These are phyloP conservation scores for Skeletonema costatum DNA, from an alignment of 108 stramenopile genomes.

Conservation along the genomic window DNA sequence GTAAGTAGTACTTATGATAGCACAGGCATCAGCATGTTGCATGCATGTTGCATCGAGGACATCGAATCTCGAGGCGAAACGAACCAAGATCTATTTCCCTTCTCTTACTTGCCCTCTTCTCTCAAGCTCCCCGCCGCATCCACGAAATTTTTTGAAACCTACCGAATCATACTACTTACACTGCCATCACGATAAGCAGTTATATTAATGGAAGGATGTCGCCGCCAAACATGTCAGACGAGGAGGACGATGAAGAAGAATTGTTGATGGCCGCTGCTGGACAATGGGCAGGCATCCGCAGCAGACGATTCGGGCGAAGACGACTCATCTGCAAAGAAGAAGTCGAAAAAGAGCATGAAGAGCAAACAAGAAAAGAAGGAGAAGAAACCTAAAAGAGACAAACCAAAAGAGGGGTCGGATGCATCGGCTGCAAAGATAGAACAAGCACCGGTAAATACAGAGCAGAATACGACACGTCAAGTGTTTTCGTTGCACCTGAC, in stretches of 20 bases:
- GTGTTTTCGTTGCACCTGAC: slow-evolving; percentile 73
- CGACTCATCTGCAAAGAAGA: background rate
- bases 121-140: too few relatives aligned
- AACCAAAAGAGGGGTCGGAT: background rate
- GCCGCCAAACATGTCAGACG: slow-evolving; percentile 3
- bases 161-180: background rate
- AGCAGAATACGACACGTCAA: slow-evolving; percentile 1
- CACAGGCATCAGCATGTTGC: too few relatives aligned
- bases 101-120: too few relatives aligned
- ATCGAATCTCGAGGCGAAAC: too few relatives aligned
- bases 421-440: background rate
- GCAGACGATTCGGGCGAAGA: background rate
- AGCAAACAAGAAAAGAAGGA: background rate
- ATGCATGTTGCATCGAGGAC: too few relatives aligned
- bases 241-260: slow-evolving; percentile 51
- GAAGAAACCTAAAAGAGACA: slow-evolving; percentile 10
- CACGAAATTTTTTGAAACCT: too few relatives aligned
- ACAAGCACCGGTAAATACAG: background rate
- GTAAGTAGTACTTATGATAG: too few relatives aligned
- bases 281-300: slow-evolving; percentile 44
- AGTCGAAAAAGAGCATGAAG: background rate
- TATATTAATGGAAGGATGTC: background rate
- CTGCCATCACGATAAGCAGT: background rate
- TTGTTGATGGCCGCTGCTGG: slow-evolving; percentile 53
- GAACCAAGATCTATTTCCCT: too few relatives aligned